Evolutionary conservation across 352 stramenopile species (phyloP), one percentile per base, ranked within the genome.

Genomic region (Globisporangium ultimum): DNA sequence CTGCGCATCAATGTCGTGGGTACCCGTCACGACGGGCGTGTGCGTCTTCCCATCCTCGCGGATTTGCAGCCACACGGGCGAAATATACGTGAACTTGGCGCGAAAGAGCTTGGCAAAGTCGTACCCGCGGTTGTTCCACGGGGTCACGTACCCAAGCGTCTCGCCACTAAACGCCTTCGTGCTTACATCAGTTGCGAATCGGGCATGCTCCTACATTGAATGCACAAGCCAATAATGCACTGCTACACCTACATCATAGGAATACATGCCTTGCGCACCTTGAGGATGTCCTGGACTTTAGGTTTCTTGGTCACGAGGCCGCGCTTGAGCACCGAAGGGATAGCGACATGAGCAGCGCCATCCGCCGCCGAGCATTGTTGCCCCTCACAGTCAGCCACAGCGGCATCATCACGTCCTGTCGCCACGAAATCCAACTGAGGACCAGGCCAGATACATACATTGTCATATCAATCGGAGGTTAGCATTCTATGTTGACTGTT

Each of bases 11-110:
- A 92, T 84, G 48, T 92, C 84, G 59, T 93, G 84, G 0, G 66
- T 71, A 3, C 84, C 84, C 3, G 84, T 91, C 57, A 93, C 63
- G 12, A 84, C 70, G 17, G 83, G 79, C 55, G 65, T 62, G 22
- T 78, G 68, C 10, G 36, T 58, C 18, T 74, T 57, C 18, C 51
- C 48, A 42, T 88, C 72, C 53, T 88, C 80, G 32, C 78, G 76
- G 20, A 93, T 64, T 53, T 93, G 84, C n/a, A 91, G 71, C 84
- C 84, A 93, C 66, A 92, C 82, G 42, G 84, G 84, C 58, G 83
- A 71, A 40, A 93, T 78, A 59, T 89, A 92, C 32, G 76, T 80
- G 59, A 93, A 85, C 61, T 91, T 91, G 43, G n/a, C n/a, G 12
- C 78, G 74, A 52, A 90, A 93, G 22, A 63, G 47, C 58, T 81